Evolutionary conservation across 2,329 filamentous ascomycete species (phyloP), one percentile per base, ranked within the genome.

Genomic region (Arthrinium puccinioides): DNA sequence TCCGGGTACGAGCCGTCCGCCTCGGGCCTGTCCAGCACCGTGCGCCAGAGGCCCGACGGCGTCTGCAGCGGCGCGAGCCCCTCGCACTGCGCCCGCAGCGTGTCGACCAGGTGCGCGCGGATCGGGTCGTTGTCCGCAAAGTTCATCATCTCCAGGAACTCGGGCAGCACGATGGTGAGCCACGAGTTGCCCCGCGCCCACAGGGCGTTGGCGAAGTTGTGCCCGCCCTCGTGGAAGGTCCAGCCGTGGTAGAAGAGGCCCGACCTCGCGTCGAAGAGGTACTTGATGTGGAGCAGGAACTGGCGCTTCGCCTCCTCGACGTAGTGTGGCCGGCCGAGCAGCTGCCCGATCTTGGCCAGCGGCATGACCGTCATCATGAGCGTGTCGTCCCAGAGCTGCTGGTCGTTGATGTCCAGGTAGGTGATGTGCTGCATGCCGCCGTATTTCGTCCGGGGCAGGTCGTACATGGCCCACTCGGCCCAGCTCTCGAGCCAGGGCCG

Each of bases 311-410:
- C 84, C 60, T 90, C 85, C 28, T 78, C 81, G 19, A 89, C 67
- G 54, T 90, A 90, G 46, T 83, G 73, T 0, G 82, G 81, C 2
- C 84, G 67, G 43, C 74, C 67, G 3, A 90, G 70, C 4, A 87
- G 65, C 39, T 79, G 70, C 1, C 85, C 85, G 43, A 88, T 88
- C 64, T 89, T 89, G 14, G 84, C 84, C 14, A 89, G 67, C 2
- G 85, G 85, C 60, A 89, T 64, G 6, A 87, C 84, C 1, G 83
- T 88, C 85, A 90, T 90, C 84, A 90, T 89, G 30, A 90, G 68
- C 6, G 85, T 90, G 55, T 90, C 85, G 48, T 88, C 85, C 85
- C 85, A 90, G 16, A 89, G 68, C 63, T 89, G 82, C 55, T 86
- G 72, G 44, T 79, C 69, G 58, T 90, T 87, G 45, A 74, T 70